These are phyloP conservation scores for Tricladium varicosporioides DNA, from an alignment of 2,329 filamentous ascomycete genomes.

Conservation along the genomic window DNA sequence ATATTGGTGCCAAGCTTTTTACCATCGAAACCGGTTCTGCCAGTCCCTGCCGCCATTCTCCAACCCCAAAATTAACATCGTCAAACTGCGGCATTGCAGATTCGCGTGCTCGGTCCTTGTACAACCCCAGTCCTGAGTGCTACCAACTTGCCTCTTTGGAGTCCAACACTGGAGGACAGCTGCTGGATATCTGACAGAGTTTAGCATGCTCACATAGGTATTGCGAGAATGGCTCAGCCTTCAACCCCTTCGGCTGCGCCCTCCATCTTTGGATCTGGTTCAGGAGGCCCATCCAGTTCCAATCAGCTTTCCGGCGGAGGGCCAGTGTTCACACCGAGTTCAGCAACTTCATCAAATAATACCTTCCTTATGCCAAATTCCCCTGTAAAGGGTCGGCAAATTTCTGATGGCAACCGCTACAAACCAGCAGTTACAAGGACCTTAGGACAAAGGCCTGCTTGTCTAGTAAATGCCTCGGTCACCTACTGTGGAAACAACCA, in stretches of 20 bases:
- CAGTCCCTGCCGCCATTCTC: neutral
- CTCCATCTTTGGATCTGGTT: conserved; percentile 48
- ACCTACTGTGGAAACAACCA: conserved; percentile 98
- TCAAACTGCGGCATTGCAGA: neutral
- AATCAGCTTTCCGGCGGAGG: conserved; percentile 19
- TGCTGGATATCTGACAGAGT: neutral
- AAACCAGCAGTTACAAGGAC: conserved; percentile 80
- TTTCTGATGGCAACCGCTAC: conserved; percentile 76
- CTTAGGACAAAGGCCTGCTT: conserved; percentile 80
- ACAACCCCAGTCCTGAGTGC: neutral
- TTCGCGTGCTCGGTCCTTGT: neutral
- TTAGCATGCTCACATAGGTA: conserved; percentile 20
- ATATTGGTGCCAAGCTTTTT: neutral
- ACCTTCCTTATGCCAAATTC: conserved; percentile 92
- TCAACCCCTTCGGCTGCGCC: conserved; percentile 42
- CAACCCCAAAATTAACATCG: neutral
- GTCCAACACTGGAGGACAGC: neutral
- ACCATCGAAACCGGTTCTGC: neutral
- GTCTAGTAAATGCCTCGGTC: conserved; percentile 95
- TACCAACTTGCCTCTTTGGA: neutral
- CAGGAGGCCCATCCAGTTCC: conserved; percentile 7
- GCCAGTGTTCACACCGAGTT: conserved; percentile 42
- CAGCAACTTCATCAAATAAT: conserved; percentile 61
- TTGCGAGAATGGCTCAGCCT: conserved; percentile 42
- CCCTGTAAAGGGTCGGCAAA: conserved; percentile 64